Evolutionary conservation across 31 red algal genomes (phyloP).

Genomic region (Porphyra umbilicalis): DNA sequence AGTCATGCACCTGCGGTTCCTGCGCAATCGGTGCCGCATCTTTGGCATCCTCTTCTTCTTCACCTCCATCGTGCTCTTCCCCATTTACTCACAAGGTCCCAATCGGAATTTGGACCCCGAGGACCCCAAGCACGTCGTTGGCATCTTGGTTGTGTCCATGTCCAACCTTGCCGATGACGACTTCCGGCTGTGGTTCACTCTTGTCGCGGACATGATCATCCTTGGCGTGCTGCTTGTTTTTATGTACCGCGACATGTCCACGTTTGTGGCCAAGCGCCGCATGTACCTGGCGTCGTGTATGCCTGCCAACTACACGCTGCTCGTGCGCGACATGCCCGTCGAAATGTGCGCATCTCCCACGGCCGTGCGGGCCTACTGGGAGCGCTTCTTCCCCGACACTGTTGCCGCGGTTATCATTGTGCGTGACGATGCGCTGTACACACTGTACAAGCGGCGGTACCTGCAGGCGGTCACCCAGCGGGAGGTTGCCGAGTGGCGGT

Average conservation of each 20-base stretch:
- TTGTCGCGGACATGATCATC: background rate
- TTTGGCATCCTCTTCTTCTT: background rate
- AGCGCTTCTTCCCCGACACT: background rate
- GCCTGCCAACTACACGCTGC: background rate
- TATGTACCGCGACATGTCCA: background rate
- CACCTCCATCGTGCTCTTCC: background rate
- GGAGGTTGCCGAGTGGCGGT: background rate
- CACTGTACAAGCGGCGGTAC: background rate
- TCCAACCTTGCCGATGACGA: background rate
- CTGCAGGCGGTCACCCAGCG: background rate
- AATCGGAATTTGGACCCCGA: background rate
- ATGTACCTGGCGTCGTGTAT: background rate
- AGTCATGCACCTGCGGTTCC: background rate
- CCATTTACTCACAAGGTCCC: background rate
- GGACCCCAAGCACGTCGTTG: background rate
- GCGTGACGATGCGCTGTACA: background rate
- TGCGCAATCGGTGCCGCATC: background rate
- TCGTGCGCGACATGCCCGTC: background rate
- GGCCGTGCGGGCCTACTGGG: background rate
- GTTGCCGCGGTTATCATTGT: background rate
- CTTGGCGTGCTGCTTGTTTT: background rate
- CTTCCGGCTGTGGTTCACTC: background rate
- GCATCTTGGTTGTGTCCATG: background rate
- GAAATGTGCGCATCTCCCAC: background rate
- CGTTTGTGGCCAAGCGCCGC: background rate